Evolutionary conservation across 352 stramenopile genomes (phyloP).

Genomic region (Blastocystis hominis): DNA sequence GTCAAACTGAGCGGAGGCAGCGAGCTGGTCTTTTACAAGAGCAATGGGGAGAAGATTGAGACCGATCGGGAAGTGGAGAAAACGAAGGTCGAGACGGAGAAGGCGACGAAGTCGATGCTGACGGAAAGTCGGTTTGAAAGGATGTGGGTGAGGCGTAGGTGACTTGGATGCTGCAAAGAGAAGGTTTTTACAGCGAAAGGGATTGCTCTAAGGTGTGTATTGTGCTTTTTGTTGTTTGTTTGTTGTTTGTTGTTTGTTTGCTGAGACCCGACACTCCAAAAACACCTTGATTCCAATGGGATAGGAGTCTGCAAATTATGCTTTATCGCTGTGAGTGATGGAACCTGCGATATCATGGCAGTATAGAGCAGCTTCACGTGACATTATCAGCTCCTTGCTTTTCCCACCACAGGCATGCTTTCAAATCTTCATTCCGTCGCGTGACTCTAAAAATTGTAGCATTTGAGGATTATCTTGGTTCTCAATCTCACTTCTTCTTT

Average conservation of each 20-base stretch:
- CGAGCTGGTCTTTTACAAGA: conserved; percentile 4
- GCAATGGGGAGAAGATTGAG: not conserved
- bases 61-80: not conserved
- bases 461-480: conserved; percentile 32
- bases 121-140: not conserved
- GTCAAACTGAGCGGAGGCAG: conserved; percentile 39
- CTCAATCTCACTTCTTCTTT: conserved; percentile 38
- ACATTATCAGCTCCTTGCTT: too few relatives aligned
- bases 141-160: not conserved
- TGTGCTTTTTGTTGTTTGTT: not conserved
- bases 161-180: conserved; percentile 21
- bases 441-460: too few relatives aligned
- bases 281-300: too few relatives aligned
- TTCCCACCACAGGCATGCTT: too few relatives aligned
- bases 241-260: too few relatives aligned
- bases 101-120: not conserved
- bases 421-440: too few relatives aligned
- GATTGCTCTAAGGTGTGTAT: conserved; percentile 12
- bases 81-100: not conserved
- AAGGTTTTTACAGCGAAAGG: conserved; percentile 31
- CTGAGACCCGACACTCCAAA: too few relatives aligned
- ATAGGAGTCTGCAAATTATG: too few relatives aligned
- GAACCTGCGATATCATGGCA: too few relatives aligned
- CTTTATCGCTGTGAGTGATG: too few relatives aligned
- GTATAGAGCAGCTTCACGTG: too few relatives aligned